Percentiles rank a stretch among this genome's conserved stretches.
phyloP scores from a whole-genome alignment of 352 stramenopile genomes.

The Phytophthora sp. region DNA sequence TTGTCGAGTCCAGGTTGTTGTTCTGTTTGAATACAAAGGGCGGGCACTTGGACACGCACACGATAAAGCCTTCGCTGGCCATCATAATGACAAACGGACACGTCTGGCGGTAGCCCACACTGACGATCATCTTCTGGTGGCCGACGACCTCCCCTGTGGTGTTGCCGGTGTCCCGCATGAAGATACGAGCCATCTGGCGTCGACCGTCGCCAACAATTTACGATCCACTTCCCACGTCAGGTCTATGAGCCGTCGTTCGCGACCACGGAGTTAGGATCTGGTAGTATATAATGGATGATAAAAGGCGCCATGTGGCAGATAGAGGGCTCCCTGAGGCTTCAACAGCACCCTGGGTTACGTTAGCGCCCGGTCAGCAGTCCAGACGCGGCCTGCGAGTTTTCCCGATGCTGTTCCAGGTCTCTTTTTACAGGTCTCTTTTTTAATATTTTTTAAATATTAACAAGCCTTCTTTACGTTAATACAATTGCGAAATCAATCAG shows the following conservation, averaged over 20 bases:
- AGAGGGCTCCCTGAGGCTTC: no score
- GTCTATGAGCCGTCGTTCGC: constrained; percentile 76
- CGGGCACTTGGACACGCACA: constrained; percentile 95
- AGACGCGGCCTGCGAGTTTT: no score
- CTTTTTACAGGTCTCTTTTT: no score
- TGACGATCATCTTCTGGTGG: constrained; percentile 94
- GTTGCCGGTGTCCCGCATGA: constrained; percentile 98
- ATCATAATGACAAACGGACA: constrained; percentile 96
- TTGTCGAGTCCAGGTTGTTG: constrained; percentile 94
- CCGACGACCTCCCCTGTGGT: constrained; percentile 94
- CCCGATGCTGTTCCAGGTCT: no score
- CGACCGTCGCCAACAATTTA: constrained; percentile 90
- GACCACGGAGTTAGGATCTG: no score
- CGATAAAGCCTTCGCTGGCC: constrained; percentile 95
- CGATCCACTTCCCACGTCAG: constrained; percentile 96
- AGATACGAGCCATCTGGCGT: constrained; percentile 79
- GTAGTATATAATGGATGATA: no score
- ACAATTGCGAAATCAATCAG: no score
- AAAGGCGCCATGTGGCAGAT: no score
- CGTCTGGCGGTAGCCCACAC: constrained; percentile 92
- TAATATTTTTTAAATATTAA: no score
- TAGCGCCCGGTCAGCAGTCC: no score
- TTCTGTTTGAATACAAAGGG: constrained; percentile 97
- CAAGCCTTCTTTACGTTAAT: no score
- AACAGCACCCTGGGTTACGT: no score